Evolutionary conservation across 1,284 basidiomycete genomes (phyloP), one percentile per base, ranked within the genome.

Genomic region (Boletellus deceptivus): DNA sequence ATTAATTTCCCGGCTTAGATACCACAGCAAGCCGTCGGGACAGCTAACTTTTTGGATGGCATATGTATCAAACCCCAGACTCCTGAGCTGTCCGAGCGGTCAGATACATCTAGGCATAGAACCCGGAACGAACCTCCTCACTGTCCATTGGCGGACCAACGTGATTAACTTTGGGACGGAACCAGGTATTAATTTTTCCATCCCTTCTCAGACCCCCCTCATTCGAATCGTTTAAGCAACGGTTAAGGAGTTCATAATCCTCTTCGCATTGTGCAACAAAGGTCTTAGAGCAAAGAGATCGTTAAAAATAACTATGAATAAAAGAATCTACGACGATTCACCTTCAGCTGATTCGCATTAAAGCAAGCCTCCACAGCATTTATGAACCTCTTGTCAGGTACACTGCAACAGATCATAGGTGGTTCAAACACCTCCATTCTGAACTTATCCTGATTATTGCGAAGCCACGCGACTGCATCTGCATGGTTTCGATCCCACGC

Each of bases 361-460:
- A 97, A 84, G 48, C 84, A 86, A 0, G 80, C 76, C 64, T 99
- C 96, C 6, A 98, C 81, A 6, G 87, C 83, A 60, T 81, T 73
- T 1, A 83, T 82, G 54, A 77, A 91, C 20, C 62, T 61, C 52
- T 70, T 73, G 63, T 93, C 79, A 20, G 84, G 83, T 16, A 97
- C 80, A 31, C 75, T 83, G 46, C 93, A 74, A 25, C 80, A 88
- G 50, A 90, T 80, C 60, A 80, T 79, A 0, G 91, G 82, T 2
- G 97, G 96, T 67, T 94, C 90, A 55, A 90, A 83, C n/a, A 98
- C 84, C 43, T 85, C 79, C 75, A 83, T 84, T 63, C 79, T 81
- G 74, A 98, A 94, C 49, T 74, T 72, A 52, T 79, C 62, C 46
- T 75, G 75, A 62, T 97, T 85, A 8, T 78, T 59, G 13, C 89